These are phyloP conservation scores for Apium graveolens DNA, from an alignment of 129 eudicot species.

Conservation along the genomic window DNA sequence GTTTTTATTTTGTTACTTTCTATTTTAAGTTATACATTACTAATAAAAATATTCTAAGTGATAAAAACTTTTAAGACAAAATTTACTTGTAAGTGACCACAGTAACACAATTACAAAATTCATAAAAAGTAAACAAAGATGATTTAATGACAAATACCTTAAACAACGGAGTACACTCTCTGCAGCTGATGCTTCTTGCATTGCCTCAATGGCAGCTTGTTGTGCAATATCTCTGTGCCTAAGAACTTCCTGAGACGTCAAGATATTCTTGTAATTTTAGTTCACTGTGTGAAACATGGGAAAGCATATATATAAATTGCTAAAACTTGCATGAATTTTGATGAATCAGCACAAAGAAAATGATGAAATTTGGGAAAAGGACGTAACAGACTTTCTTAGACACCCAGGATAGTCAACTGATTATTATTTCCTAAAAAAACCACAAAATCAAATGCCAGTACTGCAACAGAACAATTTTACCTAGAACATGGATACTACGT, in stretches of 20 bases:
- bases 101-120: background rate
- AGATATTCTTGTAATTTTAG: background rate
- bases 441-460: background rate
- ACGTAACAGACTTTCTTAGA: background rate
- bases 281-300: too few species aligned
- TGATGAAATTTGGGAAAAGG: background rate
- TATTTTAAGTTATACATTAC: too few species aligned
- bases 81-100: too few species aligned
- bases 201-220: slow-evolving; percentile 80
- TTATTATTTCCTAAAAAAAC: background rate
- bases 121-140: background rate
- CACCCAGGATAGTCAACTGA: background rate
- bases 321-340: background rate
- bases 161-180: slow-evolving; percentile 79
- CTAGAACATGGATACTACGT: background rate
- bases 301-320: background rate
- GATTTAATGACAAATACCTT: slow-evolving; percentile 32
- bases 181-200: slow-evolving; percentile 84
- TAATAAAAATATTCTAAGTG: too few species aligned
- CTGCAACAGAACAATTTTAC: background rate
- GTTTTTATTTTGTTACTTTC: too few species aligned
- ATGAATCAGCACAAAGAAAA: slow-evolving; percentile 1
- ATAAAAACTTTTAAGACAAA: too few species aligned
- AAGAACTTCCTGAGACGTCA: slow-evolving; percentile 54
- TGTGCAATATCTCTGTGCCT: slow-evolving; percentile 84